These are phyloP conservation scores for Lanzia echinophila DNA, from an alignment of 2,329 filamentous ascomycete genomes.

Conservation along the genomic window DNA sequence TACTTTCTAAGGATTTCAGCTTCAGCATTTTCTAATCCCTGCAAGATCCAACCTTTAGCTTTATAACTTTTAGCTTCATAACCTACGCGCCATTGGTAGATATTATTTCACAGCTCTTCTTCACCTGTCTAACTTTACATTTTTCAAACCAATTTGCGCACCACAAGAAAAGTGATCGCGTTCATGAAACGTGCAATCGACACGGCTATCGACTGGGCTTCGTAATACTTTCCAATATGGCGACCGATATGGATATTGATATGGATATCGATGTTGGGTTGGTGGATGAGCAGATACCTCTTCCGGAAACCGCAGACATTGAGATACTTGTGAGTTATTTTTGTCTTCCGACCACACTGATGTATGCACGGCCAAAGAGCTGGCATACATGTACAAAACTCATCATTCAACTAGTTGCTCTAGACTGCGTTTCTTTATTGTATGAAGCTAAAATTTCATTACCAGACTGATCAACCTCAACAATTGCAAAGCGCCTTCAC, in stretches of 20 bases:
- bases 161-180: neutral
- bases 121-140: no score
- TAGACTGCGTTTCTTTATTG: neutral
- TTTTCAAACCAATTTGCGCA: no score
- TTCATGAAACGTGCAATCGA: neutral
- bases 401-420: neutral
- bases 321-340: slow-evolving; percentile 4
- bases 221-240: slow-evolving; percentile 18
- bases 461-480: slow-evolving; percentile 14
- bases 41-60: no score
- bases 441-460: neutral
- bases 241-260: slow-evolving; percentile 60
- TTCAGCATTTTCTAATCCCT: no score
- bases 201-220: neutral
- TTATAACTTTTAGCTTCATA: no score
- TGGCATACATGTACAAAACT: neutral
- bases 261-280: slow-evolving; percentile 64
- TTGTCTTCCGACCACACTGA: neutral
- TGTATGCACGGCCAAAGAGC: neutral
- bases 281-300: slow-evolving; percentile 34
- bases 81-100: no score
- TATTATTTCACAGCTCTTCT: no score
- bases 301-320: slow-evolving; percentile 8
- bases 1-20: no score
- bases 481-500: slow-evolving; percentile 18